These are phyloP conservation scores for Wickerhamiella sorbophila DNA, from an alignment of 805 yeast genomes.

Conservation along the genomic window DNA sequence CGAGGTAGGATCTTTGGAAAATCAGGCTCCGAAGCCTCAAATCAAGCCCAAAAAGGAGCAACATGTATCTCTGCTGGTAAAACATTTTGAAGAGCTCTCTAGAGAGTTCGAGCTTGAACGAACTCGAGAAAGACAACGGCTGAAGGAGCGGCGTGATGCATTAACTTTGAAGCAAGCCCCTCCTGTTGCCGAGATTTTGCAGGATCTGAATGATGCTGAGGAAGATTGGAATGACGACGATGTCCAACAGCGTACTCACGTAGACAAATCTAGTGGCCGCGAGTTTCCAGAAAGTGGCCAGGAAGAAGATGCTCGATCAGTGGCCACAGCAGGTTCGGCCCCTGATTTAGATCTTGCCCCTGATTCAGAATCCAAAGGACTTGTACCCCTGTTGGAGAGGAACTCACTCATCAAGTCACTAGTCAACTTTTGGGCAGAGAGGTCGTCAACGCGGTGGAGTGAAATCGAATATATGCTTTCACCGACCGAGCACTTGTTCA, in stretches of 20 bases:
- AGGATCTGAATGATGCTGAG: conserved; percentile 79
- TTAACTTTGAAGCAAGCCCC: conserved; percentile 62
- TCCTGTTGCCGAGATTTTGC: conserved; percentile 84
- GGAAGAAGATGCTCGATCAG: not conserved
- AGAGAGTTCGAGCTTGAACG: conserved; percentile 79
- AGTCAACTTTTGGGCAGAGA: conserved; percentile 91
- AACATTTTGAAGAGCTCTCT: conserved; percentile 68
- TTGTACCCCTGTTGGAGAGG: conserved; percentile 27
- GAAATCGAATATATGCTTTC: conserved; percentile 73
- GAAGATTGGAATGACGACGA: conserved; percentile 34
- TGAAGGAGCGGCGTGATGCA: conserved; percentile 41
- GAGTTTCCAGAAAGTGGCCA: not conserved
- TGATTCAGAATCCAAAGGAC: not conserved
- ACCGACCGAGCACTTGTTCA: conserved; percentile 78
- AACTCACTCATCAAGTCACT: conserved; percentile 69
- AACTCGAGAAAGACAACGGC: conserved; percentile 55
- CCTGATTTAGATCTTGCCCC: not conserved
- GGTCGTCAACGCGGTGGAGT: conserved; percentile 92
- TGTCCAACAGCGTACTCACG: not conserved
- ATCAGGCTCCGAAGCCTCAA: not conserved
- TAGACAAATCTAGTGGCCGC: not conserved
- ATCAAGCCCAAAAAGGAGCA: not conserved
- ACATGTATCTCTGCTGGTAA: conserved; percentile 28
- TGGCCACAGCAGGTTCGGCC: not conserved
- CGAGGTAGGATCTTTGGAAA: conserved; percentile 37